A percentile compares a stretch with the other conserved stretches of the same genome.
Conservation (phyloP, 345 rosid species). For the Triadica sebifera region DNA sequence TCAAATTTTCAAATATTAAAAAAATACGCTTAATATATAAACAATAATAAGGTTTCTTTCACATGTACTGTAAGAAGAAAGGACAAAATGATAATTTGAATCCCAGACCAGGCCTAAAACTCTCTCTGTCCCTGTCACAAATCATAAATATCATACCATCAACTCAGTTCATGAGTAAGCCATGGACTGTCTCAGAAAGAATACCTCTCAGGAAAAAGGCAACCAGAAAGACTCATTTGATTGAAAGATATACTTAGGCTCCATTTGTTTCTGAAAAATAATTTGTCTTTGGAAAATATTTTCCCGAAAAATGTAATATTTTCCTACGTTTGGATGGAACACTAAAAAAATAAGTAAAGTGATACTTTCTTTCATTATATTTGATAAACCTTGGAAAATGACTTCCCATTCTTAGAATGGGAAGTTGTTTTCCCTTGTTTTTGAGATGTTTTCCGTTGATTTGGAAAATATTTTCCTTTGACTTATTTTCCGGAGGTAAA, state of each 20-base stretch:
- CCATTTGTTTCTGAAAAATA: no score
- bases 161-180: background rate
- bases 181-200: background rate
- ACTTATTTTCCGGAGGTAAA: no score
- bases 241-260: slow-evolving; percentile 2
- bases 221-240: background rate
- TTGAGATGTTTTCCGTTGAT: no score
- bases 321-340: no score
- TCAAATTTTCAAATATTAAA: background rate
- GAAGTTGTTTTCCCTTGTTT: no score
- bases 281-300: no score
- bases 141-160: background rate
- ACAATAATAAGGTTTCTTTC: background rate
- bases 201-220: background rate
- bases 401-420: no score
- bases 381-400: no score
- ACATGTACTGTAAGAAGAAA: background rate
- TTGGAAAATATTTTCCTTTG: no score
- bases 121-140: background rate
- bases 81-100: background rate
- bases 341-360: no score
- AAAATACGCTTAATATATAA: background rate
- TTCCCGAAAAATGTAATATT: no score
- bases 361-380: no score
- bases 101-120: background rate